phyloP scores from a whole-genome alignment of 345 rosid genomes.

The Salix dunnii region DNA sequence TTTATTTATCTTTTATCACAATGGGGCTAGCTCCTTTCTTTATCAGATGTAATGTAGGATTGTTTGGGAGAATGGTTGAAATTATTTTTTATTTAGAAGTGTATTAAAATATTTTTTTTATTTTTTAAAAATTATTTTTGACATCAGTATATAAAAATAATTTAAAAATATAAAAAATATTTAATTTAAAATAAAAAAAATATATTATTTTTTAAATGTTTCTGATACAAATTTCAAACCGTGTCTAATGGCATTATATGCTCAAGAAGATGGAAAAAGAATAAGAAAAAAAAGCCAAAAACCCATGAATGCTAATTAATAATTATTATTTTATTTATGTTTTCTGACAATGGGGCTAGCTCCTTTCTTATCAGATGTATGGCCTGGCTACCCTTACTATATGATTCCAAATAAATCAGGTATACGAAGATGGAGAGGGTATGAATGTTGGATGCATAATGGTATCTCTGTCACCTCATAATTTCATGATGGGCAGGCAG shows the following conservation, averaged over 20 bases:
- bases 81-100: no score
- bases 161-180: no score
- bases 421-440: conserved; percentile 1
- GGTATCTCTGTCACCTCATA: conserved; percentile 13
- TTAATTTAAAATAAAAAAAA: no score
- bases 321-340: not conserved
- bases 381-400: not conserved
- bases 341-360: not conserved
- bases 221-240: no score
- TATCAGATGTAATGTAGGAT: no score
- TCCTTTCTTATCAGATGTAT: no score
- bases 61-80: no score
- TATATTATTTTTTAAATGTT: no score
- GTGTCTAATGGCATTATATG: not conserved
- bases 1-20: not conserved
- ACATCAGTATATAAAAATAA: no score
- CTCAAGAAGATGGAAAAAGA: not conserved
- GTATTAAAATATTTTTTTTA: no score
- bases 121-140: no score
- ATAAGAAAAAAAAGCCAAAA: not conserved
- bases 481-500: conserved; percentile 8
- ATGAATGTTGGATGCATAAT: conserved; percentile 23
- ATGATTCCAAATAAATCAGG: conserved; percentile 9
- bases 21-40: not conserved
- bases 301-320: not conserved